Evolutionary conservation across 2,329 filamentous ascomycete species (phyloP).

Genomic region (Pseudopyrenochaeta lycopersici): DNA sequence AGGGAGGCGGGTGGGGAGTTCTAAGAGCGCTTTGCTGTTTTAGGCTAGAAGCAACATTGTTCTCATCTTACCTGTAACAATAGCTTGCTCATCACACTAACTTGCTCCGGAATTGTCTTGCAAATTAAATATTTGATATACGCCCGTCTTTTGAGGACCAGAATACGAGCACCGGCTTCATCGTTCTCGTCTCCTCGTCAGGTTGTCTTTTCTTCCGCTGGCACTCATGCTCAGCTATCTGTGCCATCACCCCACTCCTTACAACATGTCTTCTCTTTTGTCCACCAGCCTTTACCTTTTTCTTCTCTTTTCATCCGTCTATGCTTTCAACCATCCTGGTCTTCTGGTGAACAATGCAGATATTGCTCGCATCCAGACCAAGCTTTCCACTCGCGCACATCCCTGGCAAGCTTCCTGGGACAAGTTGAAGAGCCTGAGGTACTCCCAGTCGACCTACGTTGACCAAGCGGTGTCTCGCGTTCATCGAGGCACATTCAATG

Average conservation of each 20-base stretch:
- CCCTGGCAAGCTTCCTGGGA: slow-evolving; percentile 14
- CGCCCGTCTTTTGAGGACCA: too few species aligned
- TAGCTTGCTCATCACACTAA: too few species aligned
- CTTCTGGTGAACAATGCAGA: slow-evolving; percentile 5
- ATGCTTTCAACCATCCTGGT: slow-evolving; percentile 5
- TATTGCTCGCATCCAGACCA: slow-evolving; percentile 10
- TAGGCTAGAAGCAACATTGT: too few species aligned
- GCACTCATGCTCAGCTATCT: not conserved
- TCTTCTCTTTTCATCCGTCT: not conserved
- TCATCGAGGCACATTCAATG: not conserved
- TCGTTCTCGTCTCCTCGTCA: not conserved
- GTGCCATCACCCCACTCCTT: not conserved
- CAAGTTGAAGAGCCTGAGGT: slow-evolving; percentile 3
- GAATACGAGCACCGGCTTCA: too few species aligned
- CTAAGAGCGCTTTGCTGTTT: too few species aligned
- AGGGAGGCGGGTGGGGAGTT: too few species aligned
- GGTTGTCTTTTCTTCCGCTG: not conserved
- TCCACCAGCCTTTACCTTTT: not conserved
- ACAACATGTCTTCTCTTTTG: not conserved
- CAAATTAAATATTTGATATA: too few species aligned
- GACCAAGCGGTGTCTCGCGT: slow-evolving; percentile 4
- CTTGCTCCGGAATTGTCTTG: too few species aligned
- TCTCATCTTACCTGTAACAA: too few species aligned
- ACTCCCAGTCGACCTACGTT: slow-evolving; percentile 6
- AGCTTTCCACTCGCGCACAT: slow-evolving; percentile 4